Evolutionary conservation across 2,329 filamentous ascomycete genomes (phyloP).

Genomic region (Stromatinia cepivora): DNA sequence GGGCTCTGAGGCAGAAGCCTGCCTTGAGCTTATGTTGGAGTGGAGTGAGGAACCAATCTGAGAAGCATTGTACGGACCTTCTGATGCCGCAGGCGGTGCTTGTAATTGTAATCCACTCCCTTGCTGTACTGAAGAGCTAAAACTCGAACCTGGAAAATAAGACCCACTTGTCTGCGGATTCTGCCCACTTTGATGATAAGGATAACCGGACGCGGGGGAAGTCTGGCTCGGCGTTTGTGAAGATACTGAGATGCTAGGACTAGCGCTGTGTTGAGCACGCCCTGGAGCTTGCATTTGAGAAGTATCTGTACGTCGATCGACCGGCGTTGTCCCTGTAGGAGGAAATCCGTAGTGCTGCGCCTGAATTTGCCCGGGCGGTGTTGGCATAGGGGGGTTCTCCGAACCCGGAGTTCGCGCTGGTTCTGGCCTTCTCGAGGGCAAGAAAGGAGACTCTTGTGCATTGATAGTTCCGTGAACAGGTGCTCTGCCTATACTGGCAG

Average conservation of each 20-base stretch:
- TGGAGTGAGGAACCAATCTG: conserved; percentile 37
- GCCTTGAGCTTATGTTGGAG: conserved; percentile 38
- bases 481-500: conserved; percentile 51
- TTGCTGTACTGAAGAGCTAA: conserved; percentile 35
- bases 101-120: conserved; percentile 39
- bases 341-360: conserved; percentile 42
- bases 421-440: conserved; percentile 47
- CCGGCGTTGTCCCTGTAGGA: conserved; percentile 44
- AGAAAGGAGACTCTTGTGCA: conserved; percentile 51
- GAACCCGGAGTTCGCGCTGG: conserved; percentile 42
- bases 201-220: conserved; percentile 40
- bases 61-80: conserved; percentile 42
- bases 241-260: conserved; percentile 50
- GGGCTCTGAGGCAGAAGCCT: conserved; percentile 40
- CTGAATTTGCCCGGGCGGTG: conserved; percentile 30
- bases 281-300: conserved; percentile 45
- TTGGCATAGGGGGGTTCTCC: conserved; percentile 48
- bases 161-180: conserved; percentile 30
- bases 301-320: conserved; percentile 39
- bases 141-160: conserved; percentile 39
- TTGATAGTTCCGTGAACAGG: conserved; percentile 49
- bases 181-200: conserved; percentile 33
- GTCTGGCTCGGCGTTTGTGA: conserved; percentile 48
- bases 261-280: conserved; percentile 44
- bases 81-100: conserved; percentile 35